Evolutionary conservation across 345 rosid species (phyloP).

Genomic region (Camelina laxa): DNA sequence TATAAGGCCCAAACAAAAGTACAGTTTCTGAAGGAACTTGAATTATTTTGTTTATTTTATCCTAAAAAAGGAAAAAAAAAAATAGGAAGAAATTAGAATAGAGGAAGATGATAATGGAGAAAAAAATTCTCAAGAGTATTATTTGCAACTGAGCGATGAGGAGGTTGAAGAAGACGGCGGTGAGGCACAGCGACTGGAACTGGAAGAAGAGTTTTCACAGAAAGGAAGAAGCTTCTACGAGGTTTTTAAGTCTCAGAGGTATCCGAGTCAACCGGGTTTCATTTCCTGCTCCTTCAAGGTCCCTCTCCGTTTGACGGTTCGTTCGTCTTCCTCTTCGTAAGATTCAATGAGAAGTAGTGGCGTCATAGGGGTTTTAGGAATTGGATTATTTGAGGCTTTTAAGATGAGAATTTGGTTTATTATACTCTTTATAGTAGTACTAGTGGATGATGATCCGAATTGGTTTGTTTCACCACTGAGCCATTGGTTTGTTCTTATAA

Average conservation of each 20-base stretch:
- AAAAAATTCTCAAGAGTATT: no score
- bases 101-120: no score
- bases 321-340: not conserved
- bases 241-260: slow-evolving; percentile 65
- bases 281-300: slow-evolving; percentile 77
- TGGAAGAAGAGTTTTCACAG: slow-evolving; percentile 41
- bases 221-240: slow-evolving; percentile 62
- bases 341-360: no score
- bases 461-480: slow-evolving; percentile 7
- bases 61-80: not conserved
- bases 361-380: no score
- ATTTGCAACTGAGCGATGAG: slow-evolving; percentile 53
- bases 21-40: not conserved
- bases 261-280: slow-evolving; percentile 76
- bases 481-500: no score
- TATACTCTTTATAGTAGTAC: not conserved
- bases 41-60: not conserved
- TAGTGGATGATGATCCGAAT: not conserved
- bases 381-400: not conserved
- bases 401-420: not conserved
- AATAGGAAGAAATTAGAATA: not conserved
- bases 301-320: slow-evolving; percentile 86
- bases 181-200: no score
- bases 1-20: not conserved
- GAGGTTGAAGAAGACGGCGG: slow-evolving; percentile 61